Base-by-base conservation (phyloP, 148 eudicot species). In the Pouteria glomerata region DNA sequence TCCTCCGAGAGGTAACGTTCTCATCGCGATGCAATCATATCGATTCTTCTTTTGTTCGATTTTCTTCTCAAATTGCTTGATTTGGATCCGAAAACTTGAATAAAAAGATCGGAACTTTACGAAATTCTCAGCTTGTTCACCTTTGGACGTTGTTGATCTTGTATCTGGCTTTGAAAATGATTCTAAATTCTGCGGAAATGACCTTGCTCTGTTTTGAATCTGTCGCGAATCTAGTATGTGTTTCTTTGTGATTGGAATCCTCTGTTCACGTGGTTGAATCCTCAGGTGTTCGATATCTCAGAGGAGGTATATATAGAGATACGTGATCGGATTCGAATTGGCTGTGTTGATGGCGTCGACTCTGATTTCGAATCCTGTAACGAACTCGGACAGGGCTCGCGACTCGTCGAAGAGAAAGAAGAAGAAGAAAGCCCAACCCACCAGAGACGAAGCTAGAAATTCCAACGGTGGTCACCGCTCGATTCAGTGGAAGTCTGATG, bases 401-500 rank as follows among this genome's bases (percentile, higher is more conserved):
- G 80, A 82, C 30, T 80, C 79, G 4, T 71, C 87, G 23, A 68
- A 73, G 37, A 80, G 82, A 73, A 70, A 70, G 74, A 85, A 81
- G 82, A 82, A 81, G 77, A 84, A 74, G 47, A 76, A 79, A 58
- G 73, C 74, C 15, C 81, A 69, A 34, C 60, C 58, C 52, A 35
- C 35, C 18, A 71, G 57, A 62, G 47, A 69, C 21, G 71, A 73
- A 47, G 34, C 70, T 14, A 76, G n/a, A 37, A 72, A 44, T 75
- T 66, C 73, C 37, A 56, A 34, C 71, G 29, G 57, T 30, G 34
- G 21, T 10, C 47, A 39, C 59, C 12, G 30, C 41, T 45, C 34
- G 19, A 64, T 73, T 56, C 81, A 67, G 13, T 94, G 98, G 98
- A 91, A 87, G 65, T 89, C 97, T 11, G 93, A 94, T 24, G 68